Base-by-base conservation (phyloP, 1,139 yeast genomes). In the Geotrichum restrictum region DNA sequence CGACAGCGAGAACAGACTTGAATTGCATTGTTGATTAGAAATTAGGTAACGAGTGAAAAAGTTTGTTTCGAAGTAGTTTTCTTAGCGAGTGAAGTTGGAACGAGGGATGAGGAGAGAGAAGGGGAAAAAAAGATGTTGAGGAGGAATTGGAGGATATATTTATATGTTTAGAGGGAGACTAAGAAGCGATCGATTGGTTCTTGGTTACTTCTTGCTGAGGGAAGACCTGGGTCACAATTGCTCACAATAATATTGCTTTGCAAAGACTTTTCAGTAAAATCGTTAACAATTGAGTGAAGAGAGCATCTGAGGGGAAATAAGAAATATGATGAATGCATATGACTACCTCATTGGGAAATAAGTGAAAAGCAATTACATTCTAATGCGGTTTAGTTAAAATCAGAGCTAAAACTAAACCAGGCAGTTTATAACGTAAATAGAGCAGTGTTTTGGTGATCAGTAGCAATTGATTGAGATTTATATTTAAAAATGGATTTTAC, bases 11-110 rank as follows among this genome's bases (percentile, higher is more conserved):
- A 16, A 34, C 22, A n/a, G 39, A 7, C 40, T 41, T 41, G 47
- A 19, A 41, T 42, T 48, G 45, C 51, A 48, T 48, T 36, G 19
- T 36, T 21, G 31, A 39, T 21, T 19, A 37, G 27, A 27, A 37
- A 19, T 34, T 34, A 34, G 37, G 18, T 13, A 16, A 34, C 37
- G 37, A 34, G 16, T 34, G 37, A 34, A 34, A 5, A 16, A 16
- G 2, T 34, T 24, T 24, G 29, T 24, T 24, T 24, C 8, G 29
- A 16, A 13, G 37, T 34, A 8, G 18, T n/a, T n/a, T n/a, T n/a
- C n/a, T n/a, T n/a, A 34, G 18, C 37, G 37, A 34, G 37, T 34
- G 37, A 11, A 13, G n/a, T n/a, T n/a, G n/a, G n/a, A 7, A 13
- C 29, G 18, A 34, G 37, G 8, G 37, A 34, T n/a, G 37, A 16